phyloP scores from a whole-genome alignment of 2,329 filamentous ascomycete genomes.

The Pezicula rhizophila region DNA sequence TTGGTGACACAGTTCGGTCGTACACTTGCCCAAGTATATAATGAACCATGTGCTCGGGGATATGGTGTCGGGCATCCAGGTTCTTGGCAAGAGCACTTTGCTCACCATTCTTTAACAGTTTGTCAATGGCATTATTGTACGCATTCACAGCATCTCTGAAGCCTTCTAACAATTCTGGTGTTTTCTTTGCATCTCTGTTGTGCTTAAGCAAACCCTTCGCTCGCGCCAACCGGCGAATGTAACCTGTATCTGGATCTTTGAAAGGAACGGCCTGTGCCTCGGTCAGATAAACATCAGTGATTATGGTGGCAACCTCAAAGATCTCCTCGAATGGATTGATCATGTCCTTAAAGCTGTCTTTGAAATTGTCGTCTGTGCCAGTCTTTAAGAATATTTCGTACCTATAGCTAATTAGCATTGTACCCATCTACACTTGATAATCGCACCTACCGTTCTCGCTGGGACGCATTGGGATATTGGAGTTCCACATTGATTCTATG shows the following conservation, averaged over 20 bases:
- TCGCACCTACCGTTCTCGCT: slow-evolving; percentile 54
- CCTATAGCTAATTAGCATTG: no score
- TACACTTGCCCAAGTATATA: slow-evolving; percentile 86
- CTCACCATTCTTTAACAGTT: slow-evolving; percentile 43
- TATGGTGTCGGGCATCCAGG: slow-evolving; percentile 60
- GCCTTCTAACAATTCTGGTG: slow-evolving; percentile 53
- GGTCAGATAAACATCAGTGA: slow-evolving; percentile 73
- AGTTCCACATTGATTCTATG: slow-evolving; percentile 57
- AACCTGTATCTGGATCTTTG: slow-evolving; percentile 65
- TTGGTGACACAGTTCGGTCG: slow-evolving; percentile 83
- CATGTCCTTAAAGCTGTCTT: slow-evolving; percentile 50
- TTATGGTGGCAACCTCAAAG: slow-evolving; percentile 60
- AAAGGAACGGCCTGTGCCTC: slow-evolving; percentile 61
- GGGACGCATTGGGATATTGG: slow-evolving; percentile 75
- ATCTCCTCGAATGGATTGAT: slow-evolving; percentile 74
- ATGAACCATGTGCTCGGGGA: slow-evolving; percentile 68
- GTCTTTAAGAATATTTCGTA: background rate
- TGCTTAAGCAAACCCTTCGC: slow-evolving; percentile 35
- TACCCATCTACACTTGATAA: background rate
- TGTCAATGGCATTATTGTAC: slow-evolving; percentile 69
- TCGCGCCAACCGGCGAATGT: slow-evolving; percentile 71
- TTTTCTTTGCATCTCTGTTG: slow-evolving; percentile 41
- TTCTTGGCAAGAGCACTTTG: slow-evolving; percentile 68
- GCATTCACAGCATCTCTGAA: slow-evolving; percentile 68
- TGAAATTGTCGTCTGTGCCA: slow-evolving; percentile 8